Evolutionary conservation across 2,329 filamentous ascomycete genomes (phyloP).

Genomic region (Whalleya microplaca): DNA sequence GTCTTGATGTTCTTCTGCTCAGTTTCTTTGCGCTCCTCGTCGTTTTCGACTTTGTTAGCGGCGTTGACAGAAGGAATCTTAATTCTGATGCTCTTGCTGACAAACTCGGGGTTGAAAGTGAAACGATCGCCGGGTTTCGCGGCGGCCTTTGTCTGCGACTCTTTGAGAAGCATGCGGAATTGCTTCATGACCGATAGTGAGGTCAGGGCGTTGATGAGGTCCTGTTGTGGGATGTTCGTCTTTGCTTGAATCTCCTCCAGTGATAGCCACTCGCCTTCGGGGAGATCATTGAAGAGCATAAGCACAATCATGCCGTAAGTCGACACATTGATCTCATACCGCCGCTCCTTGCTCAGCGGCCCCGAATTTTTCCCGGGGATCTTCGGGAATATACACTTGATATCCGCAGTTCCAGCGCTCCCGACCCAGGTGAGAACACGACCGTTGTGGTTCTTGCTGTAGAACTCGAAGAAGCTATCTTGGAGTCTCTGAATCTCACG

Average conservation of each 20-base stretch:
- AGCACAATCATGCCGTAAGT: slow-evolving; percentile 93
- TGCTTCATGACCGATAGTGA: slow-evolving; percentile 80
- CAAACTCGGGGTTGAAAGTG: slow-evolving; percentile 79
- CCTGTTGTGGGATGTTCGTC: slow-evolving; percentile 76
- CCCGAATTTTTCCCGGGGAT: slow-evolving; percentile 71
- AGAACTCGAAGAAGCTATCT: slow-evolving; percentile 86
- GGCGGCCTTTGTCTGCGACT: slow-evolving; percentile 72
- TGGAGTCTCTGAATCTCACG: slow-evolving; percentile 74
- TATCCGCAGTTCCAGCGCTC: slow-evolving; percentile 76
- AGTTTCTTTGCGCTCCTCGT: slow-evolving; percentile 69
- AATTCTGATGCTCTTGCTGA: slow-evolving; percentile 82
- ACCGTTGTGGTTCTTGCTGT: slow-evolving; percentile 84
- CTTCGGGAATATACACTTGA: slow-evolving; percentile 77
- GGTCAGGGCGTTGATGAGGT: slow-evolving; percentile 78
- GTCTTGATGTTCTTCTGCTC: slow-evolving; percentile 77
- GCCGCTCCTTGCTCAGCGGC: slow-evolving; percentile 63
- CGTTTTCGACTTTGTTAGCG: slow-evolving; percentile 82
- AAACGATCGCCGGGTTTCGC: slow-evolving; percentile 80
- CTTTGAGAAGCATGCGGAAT: slow-evolving; percentile 77
- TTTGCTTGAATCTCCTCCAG: slow-evolving; percentile 81
- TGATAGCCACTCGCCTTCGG: slow-evolving; percentile 52
- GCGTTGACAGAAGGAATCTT: slow-evolving; percentile 85
- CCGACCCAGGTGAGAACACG: slow-evolving; percentile 84
- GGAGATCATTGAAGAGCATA: slow-evolving; percentile 83
- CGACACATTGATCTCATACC: slow-evolving; percentile 89